Percentiles rank a stretch among this genome's conserved stretches.
Conservation (phyloP, 805 yeast species). For the Wickerhamiella dianesei region DNA sequence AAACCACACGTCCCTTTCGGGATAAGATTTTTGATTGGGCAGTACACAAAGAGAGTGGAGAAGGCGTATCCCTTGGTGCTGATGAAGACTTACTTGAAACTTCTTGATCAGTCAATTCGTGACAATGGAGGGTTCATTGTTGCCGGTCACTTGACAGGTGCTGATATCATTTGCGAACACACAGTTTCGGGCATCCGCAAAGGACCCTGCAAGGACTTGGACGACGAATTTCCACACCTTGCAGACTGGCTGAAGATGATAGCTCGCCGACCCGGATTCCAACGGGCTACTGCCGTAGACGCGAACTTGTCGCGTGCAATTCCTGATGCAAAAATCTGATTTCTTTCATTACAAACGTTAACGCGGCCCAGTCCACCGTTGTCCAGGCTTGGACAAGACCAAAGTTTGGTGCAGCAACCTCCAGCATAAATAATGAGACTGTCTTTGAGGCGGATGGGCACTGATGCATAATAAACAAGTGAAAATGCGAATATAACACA, state of each 20-base stretch:
- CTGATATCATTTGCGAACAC: slow-evolving; percentile 35
- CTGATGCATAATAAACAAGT: too few species aligned
- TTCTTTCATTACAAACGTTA: not conserved
- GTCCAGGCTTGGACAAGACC: too few species aligned
- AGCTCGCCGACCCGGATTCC: not conserved
- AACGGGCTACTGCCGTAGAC: not conserved
- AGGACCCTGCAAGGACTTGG: slow-evolving; percentile 7
- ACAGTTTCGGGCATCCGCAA: slow-evolving; percentile 1
- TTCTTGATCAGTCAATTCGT: slow-evolving; percentile 29
- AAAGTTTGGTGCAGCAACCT: too few species aligned
- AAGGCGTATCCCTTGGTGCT: slow-evolving; percentile 38
- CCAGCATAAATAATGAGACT: too few species aligned
- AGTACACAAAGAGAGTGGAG: slow-evolving; percentile 34
- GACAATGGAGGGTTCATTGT: slow-evolving; percentile 42
- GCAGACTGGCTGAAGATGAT: slow-evolving; percentile 9
- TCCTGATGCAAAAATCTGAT: not conserved
- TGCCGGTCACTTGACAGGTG: slow-evolving; percentile 43
- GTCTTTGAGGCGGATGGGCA: too few species aligned
- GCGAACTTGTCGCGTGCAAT: not conserved
- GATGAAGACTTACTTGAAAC: slow-evolving; percentile 28
- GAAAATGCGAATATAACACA: too few species aligned
- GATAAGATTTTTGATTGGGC: slow-evolving; percentile 24
- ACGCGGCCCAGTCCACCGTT: not conserved
- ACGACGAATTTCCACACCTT: slow-evolving; percentile 12
- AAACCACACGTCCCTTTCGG: slow-evolving; percentile 6